A percentile compares a stretch with the other conserved stretches of the same genome.
These are phyloP conservation scores for Eragrostis nindensis DNA, from an alignment of 176 grass and related monocot species.

Conservation along the genomic window DNA sequence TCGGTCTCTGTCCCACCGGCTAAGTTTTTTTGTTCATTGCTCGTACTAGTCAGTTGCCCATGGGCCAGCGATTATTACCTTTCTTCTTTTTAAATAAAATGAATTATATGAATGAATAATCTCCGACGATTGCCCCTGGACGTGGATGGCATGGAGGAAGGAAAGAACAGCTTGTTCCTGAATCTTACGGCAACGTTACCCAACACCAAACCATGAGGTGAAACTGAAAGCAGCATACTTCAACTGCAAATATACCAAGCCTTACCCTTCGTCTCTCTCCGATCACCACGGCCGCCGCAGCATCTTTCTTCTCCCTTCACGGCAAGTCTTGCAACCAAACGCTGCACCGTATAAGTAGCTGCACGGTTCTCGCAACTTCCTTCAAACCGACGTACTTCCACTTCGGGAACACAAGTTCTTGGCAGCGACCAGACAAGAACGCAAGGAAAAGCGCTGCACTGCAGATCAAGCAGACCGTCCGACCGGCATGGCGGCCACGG, in stretches of 20 bases:
- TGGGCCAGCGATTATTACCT: not conserved
- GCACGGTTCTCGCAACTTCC: not conserved
- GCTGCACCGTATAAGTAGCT: constrained; percentile 24
- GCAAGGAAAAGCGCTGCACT: not conserved
- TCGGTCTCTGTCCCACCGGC: too few relatives aligned
- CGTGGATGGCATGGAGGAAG: constrained; percentile 12
- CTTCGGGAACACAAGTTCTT: not conserved
- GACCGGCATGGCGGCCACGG: constrained; percentile 20
- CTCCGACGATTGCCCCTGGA: not conserved
- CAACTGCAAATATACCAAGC: constrained; percentile 39
- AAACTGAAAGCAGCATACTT: constrained; percentile 32
- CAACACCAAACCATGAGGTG: not conserved
- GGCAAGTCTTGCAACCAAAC: constrained; percentile 30
- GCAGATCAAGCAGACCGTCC: not conserved
- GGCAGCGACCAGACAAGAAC: not conserved
- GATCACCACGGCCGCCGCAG: not conserved
- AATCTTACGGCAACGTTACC: constrained; percentile 11
- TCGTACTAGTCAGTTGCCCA: not conserved
- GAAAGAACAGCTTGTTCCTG: constrained; percentile 17
- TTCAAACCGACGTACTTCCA: not conserved
- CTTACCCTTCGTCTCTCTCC: constrained; percentile 27
- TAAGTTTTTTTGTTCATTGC: too few relatives aligned
- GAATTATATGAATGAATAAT: not conserved
- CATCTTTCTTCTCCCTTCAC: constrained; percentile 16
- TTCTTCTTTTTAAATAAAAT: not conserved